Base-by-base conservation (phyloP, 208 protist species). In the Borovskyia barvae region DNA sequence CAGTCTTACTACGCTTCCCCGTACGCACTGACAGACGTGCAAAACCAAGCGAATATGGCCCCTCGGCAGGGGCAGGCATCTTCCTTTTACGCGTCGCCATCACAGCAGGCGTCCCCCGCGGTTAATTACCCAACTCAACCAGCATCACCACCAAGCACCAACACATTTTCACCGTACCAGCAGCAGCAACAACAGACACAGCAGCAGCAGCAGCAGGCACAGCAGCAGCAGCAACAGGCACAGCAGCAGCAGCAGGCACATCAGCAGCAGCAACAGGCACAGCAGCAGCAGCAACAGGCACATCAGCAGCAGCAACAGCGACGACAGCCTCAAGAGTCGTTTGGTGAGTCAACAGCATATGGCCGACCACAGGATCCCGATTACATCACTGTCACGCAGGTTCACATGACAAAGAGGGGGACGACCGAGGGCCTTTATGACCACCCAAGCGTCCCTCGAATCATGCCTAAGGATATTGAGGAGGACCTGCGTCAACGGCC, bases 371-470 rank as follows among this genome's bases (percentile, higher is more conserved):
- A 24, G 25, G 64, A 70, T 33, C 69, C 39, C 14, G 52, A 69
- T 57, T 26, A 45, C 6, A 68, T 68, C 46, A 43, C 55, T 11
- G 70, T 72, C 20, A 60, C 52, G 19, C 55, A 46, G 19, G 49
- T 70, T 20, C 49, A 66, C 20, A 46, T 60, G 17, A 39, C 62
- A 39, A 53, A 50, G 17, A 30, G 35, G 55, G 67, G 64, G 41
- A 45, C 17, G 40, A 77, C 54, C 40, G 49, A 51, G 2, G 49
- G 42, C 50, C 39, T 49, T 39, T 61, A 72, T 49, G 80, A 86
- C 51, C 82, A 94, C 56, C 72, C 82, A 8, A 81, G 61, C 20
- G 79, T 94, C 39, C 88, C 88, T 6, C 77, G 84, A n/a, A 72
- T 92, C 32, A 66, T 78, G 49, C 77, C 81, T 11, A 53, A 70